Evolutionary conservation across 495 filamentous ascomycete genomes (phyloP), one percentile per base, ranked within the genome.

Genomic region (Neurospora sp.): DNA sequence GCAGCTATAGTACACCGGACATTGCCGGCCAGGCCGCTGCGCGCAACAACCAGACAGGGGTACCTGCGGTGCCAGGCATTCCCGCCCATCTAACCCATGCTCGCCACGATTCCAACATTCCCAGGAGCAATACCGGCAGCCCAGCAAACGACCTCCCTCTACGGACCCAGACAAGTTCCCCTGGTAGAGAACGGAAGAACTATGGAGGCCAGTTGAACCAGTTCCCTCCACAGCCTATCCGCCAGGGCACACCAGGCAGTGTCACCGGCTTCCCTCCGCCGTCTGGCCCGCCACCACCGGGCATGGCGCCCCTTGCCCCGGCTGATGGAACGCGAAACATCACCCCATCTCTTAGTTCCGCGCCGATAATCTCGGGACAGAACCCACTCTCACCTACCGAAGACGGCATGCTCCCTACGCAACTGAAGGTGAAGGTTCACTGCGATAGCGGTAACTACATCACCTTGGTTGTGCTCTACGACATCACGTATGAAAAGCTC

Each of bases 351-450:
- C 77, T 81, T 5, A 77, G 72, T 6, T 83, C 77, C 22, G 81
- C 78, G 8, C 80, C 81, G 10, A 75, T 81, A 22, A 69, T 44
- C 1, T 71, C 72, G 0, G 68, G 74, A 7, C 85, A 74, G 82
- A 82, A 76, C 5, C 75, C 82, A 42, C 83, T 86, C 38, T 73
- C 75, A 8, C 75, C 75, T 3, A 88, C 85, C 14, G 75, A 80
- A 40, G 89, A 88, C 40, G 82, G 90, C 68, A 82, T 88, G 7
- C 85, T 90, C 76, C 89, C 93, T 7, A 92, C 90, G 17, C 96
- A 98, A 76, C 86, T 99, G 70, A 98, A 97, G 79, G 94, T 97
- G 70, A 97, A 94, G 81, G 94, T 99, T 41, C 93, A 93, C 76
- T 96, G 92, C 77, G 91, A 93, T 17, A 89, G 89, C 69, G 88